Evolutionary conservation across 805 yeast species (phyloP), one percentile per base, ranked within the genome.

Genomic region (Saturnispora saitoi): DNA sequence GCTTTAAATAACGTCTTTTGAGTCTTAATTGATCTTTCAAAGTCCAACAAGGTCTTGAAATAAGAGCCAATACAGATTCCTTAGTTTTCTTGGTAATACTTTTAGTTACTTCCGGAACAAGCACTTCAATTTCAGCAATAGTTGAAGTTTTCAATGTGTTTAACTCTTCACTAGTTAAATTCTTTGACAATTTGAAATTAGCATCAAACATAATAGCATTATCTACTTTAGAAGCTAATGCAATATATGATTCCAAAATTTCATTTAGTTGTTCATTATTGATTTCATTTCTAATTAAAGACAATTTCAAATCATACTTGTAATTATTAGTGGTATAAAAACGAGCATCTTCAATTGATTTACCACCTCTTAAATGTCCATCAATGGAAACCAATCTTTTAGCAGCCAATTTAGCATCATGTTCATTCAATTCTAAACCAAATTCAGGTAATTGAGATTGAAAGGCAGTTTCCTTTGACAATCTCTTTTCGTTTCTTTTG

Each of bases 281-380:
- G 4, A 73, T 53, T 49, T 72, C 74, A 2, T 65, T 68, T 47
- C 67, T 65, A 42, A 61, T 67, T n/a, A 64, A 52, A 10, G 63
- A 54, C 51, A 81, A 64, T 43, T 71, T 70, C 29, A 70, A 54
- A 41, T 73, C 74, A 55, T 73, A 73, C 12, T 72, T 55, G 47
- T 71, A 62, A 56, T 77, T 75, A 57, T 67, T 72, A 19, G 83
- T 79, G 0, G 86, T 72, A 51, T 80, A 78, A 40, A 67, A 69
- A 55, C 73, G 73, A 2, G 95, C 82, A 49, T 80, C 88, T 17
- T 64, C 66, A 17, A 71, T 49, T 0, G 72, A 41, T 53, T 75
- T 71, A n/a, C 91, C 95, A 53, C 78, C 79, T 54, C 72, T 72
- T 48, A 81, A 56, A 52, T 71, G 76, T 47, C 76, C 76, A 52